These are phyloP conservation scores for Chytridium lagenaria DNA, from an alignment of 371 early-diverging fungal genomes.

Conservation along the genomic window DNA sequence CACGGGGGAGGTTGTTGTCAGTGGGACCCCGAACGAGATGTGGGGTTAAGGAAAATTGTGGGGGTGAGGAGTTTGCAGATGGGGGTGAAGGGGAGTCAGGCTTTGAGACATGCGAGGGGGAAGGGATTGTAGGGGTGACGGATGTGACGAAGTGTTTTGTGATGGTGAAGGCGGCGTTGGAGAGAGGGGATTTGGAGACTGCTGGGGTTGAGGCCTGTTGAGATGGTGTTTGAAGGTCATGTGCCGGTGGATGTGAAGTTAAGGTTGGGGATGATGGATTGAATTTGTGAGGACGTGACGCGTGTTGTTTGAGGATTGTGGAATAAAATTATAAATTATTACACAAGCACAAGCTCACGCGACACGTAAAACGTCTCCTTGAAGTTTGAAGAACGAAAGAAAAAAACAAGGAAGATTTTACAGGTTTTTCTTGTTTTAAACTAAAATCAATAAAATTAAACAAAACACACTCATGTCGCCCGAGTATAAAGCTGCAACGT, in stretches of 20 bases:
- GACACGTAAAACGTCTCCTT: no score
- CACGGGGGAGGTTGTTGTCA: constrained; percentile 36
- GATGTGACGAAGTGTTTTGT: constrained; percentile 46
- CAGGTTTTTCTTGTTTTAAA: no score
- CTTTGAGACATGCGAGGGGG: constrained; percentile 31
- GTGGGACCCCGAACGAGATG: constrained; percentile 58
- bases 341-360: no score
- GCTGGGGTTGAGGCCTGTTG: constrained; percentile 2
- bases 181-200: not conserved
- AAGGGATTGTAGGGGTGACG: constrained; percentile 44
- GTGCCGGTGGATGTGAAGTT: not conserved
- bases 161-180: constrained; percentile 1
- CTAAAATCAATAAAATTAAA: no score
- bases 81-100: constrained; percentile 43
- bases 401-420: no score
- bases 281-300: no score
- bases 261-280: not conserved
- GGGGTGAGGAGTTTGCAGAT: constrained; percentile 48
- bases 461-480: no score
- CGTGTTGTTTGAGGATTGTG: no score
- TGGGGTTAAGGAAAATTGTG: constrained; percentile 24
- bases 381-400: no score
- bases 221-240: constrained; percentile 14
- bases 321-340: no score
- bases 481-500: no score